Evolutionary conservation across 768 basidiomycete genomes (phyloP).

Genomic region (Rhodocollybia butyracea): DNA sequence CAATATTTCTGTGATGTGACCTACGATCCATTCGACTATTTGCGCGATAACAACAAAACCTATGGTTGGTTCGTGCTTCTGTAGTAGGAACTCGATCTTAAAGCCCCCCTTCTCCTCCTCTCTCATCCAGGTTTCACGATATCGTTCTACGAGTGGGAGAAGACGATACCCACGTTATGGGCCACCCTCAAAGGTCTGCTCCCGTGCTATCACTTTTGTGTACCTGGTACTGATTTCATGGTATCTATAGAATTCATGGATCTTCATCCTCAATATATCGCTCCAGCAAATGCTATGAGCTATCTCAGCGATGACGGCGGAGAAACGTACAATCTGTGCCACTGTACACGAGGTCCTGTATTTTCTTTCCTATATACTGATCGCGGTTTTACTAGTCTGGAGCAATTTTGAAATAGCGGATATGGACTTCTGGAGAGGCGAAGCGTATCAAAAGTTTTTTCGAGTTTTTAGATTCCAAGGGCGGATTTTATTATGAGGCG

Average conservation of each 20-base stretch:
- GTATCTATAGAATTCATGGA: constrained; percentile 51
- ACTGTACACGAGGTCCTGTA: constrained; percentile 48
- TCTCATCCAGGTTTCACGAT: constrained; percentile 63
- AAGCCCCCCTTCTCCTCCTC: constrained; percentile 1
- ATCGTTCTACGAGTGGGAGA: constrained; percentile 69
- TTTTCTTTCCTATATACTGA: constrained; percentile 14
- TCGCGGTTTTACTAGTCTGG: constrained; percentile 40
- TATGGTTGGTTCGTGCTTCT: constrained; percentile 44
- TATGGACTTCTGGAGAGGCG: constrained; percentile 65
- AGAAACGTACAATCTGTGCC: constrained; percentile 72
- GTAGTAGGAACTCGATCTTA: constrained; percentile 1
- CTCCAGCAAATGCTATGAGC: constrained; percentile 56
- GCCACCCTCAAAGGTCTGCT: constrained; percentile 57
- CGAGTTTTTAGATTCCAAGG: constrained; percentile 55
- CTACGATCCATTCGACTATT: constrained; percentile 68
- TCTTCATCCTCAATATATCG: constrained; percentile 52
- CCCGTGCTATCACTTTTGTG: constrained; percentile 3
- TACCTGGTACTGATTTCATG: not conserved
- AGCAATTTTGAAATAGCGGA: constrained; percentile 50
- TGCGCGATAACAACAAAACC: constrained; percentile 68
- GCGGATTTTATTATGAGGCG: constrained; percentile 72
- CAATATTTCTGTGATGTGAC: constrained; percentile 72
- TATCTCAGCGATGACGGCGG: constrained; percentile 72
- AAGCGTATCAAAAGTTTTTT: constrained; percentile 67
- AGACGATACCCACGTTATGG: constrained; percentile 83